Percentiles rank a stretch among this genome's conserved stretches.
phyloP scores from a whole-genome alignment of 2,329 filamentous ascomycete genomes.

The Anisogramma anomala region DNA sequence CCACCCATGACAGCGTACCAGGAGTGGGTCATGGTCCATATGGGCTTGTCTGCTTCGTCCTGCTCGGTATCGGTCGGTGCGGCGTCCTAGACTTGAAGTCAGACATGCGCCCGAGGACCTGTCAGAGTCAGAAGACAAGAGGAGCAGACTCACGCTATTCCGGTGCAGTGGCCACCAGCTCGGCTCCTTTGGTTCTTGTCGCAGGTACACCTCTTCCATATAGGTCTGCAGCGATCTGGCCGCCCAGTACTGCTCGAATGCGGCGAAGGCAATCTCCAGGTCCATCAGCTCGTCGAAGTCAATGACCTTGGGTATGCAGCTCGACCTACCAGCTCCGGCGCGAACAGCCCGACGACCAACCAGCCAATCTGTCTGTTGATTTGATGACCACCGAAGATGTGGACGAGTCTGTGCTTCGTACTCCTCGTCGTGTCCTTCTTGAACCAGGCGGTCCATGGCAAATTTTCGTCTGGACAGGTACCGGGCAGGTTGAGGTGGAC shows the following conservation, averaged over 20 bases:
- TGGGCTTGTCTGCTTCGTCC: background rate
- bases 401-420: conserved; percentile 4
- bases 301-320: background rate
- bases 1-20: conserved; percentile 11
- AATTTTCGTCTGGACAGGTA: conserved; percentile 4
- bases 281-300: background rate
- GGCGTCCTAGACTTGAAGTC: background rate
- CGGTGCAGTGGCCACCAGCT: conserved; percentile 3
- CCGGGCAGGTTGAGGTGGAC: conserved; percentile 8
- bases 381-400: conserved; percentile 8
- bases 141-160: background rate
- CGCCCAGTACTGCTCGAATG: conserved; percentile 9
- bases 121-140: background rate
- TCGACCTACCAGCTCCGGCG: conserved; percentile 7
- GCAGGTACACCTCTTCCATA: conserved; percentile 7
- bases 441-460: conserved; percentile 6
- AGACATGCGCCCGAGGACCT: background rate
- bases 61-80: background rate
- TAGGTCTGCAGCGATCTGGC: conserved; percentile 4
- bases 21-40: conserved; percentile 6
- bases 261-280: conserved; percentile 6
- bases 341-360: conserved; percentile 6
- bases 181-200: background rate
- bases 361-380: conserved; percentile 8
- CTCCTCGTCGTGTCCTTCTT: conserved; percentile 2